A percentile compares a stretch with the other conserved stretches of the same genome.
Evolutionary conservation across 495 filamentous ascomycete genomes (phyloP).

Genomic region (Platismatia glauca): DNA sequence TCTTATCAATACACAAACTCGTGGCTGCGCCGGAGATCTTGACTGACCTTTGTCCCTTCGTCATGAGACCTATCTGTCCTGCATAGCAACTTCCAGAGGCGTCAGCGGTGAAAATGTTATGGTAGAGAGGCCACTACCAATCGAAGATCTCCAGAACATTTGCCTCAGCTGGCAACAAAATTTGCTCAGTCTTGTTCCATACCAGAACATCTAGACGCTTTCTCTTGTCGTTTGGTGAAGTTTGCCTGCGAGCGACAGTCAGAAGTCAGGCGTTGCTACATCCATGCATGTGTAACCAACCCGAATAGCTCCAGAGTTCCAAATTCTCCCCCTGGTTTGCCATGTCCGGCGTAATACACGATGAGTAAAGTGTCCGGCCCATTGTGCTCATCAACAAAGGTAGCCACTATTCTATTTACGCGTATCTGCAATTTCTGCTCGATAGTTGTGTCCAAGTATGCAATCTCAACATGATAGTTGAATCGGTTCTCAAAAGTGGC

Average conservation of each 20-base stretch:
- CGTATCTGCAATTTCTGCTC: conserved; percentile 12
- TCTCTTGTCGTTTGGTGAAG: conserved; percentile 1
- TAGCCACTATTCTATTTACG: conserved; percentile 17
- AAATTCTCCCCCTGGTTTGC: conserved; percentile 10
- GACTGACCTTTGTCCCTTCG: conserved; percentile 10
- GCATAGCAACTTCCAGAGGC: conserved; percentile 18
- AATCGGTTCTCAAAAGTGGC: conserved; percentile 11
- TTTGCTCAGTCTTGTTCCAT: conserved; percentile 22
- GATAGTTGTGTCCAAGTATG: conserved; percentile 9
- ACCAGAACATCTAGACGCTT: conserved; percentile 4
- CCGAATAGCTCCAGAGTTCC: conserved; percentile 19
- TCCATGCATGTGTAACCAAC: conserved; percentile 8
- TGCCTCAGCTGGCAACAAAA: conserved; percentile 22
- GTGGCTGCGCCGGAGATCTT: not conserved
- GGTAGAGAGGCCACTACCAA: conserved; percentile 19
- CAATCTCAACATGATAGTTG: conserved; percentile 9
- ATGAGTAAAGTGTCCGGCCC: conserved; percentile 25
- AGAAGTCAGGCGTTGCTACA: not conserved
- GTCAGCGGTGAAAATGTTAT: not conserved
- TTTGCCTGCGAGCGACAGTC: conserved; percentile 17
- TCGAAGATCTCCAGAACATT: conserved; percentile 30
- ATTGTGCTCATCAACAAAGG: conserved; percentile 18
- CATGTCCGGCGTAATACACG: conserved; percentile 33
- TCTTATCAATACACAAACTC: not conserved
- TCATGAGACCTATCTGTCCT: conserved; percentile 7